Percentiles rank a stretch among this genome's conserved stretches.
Evolutionary conservation across 257 asterid genomes (phyloP).

Genomic region (Asclepias syriaca): DNA sequence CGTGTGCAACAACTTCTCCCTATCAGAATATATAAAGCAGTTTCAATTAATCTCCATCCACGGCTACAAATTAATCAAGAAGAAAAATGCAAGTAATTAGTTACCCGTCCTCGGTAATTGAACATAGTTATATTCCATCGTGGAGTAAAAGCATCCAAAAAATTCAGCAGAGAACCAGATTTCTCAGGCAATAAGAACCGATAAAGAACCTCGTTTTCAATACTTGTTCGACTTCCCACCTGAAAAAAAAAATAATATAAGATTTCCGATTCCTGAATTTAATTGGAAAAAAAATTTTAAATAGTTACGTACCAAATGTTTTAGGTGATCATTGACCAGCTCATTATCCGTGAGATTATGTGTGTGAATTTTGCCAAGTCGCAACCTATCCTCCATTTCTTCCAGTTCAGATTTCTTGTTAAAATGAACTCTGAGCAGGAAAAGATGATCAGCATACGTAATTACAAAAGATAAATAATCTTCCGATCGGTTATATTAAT

Average conservation of each 20-base stretch:
- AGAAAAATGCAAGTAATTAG: neutral
- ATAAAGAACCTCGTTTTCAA: slow-evolving; percentile 74
- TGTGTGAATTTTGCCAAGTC: slow-evolving; percentile 46
- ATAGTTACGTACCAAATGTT: slow-evolving; percentile 60
- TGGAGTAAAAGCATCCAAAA: slow-evolving; percentile 82
- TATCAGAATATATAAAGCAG: slow-evolving; percentile 7
- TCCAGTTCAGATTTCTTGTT: slow-evolving; percentile 66
- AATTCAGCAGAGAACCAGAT: slow-evolving; percentile 82
- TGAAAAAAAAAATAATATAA: slow-evolving; percentile 22
- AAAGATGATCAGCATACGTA: neutral
- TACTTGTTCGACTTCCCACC: slow-evolving; percentile 88
- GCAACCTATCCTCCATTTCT: slow-evolving; percentile 56
- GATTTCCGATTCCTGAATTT: neutral
- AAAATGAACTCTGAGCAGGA: slow-evolving; percentile 64
- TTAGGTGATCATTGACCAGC: slow-evolving; percentile 87
- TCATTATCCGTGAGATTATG: slow-evolving; percentile 69
- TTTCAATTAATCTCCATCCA: neutral
- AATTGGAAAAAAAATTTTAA: too few relatives aligned
- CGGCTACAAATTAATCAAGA: neutral
- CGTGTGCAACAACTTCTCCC: slow-evolving; percentile 96
- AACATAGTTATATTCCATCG: slow-evolving; percentile 95
- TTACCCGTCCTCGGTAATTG: slow-evolving; percentile 94
- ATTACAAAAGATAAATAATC: too few relatives aligned
- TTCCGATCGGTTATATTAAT: too few relatives aligned
- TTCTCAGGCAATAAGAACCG: slow-evolving; percentile 87